Base-by-base conservation (phyloP, 176 grass and related monocot genomes). In the Zea mays region DNA sequence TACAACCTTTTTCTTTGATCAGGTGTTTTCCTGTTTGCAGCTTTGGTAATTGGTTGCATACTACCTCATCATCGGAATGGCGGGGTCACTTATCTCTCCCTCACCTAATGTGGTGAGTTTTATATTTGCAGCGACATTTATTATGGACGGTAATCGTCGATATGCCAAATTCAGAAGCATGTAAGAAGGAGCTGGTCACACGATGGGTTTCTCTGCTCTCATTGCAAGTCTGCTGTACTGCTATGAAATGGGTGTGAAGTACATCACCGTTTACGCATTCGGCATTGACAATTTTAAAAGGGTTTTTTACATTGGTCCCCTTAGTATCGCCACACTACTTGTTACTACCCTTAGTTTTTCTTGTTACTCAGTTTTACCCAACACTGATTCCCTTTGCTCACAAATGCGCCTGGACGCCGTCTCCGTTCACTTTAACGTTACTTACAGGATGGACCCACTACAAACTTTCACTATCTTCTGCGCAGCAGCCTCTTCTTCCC, bases 241-340 rank as follows among this genome's bases (percentile, higher is more conserved):
- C 73, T 79, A 86, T 48, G 94, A 97, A 70, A 88, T 97, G 91
- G 94, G 85, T 0, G 82, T 94, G 36, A 90, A 86, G 56, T 90
- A 83, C 69, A 82, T 92, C 0, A 94, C 86, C 0, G 82, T 97
- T 1, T 97, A 97, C 5, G 91, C 94, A 56, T 97, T 97, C 41
- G 92, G 94, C 70, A 97, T 90, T 36, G 94, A 97, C 46, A 97
- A 97, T 58, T 97, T 97, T 39, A 94, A 85, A 15, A 73, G 94
- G 16, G 82, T n/a, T n/a, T n/a, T n/a, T n/a, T n/a, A n/a, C n/a
- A n/a, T n/a, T n/a, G n/a, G n/a, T n/a, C n/a, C n/a, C n/a, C n/a
- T n/a, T n/a, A n/a, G n/a, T n/a, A n/a, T n/a, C n/a, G n/a, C n/a
- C n/a, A n/a, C n/a, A n/a, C n/a, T n/a, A n/a, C n/a, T n/a, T n/a